Percentiles rank a stretch among this genome's conserved stretches.
phyloP scores from a whole-genome alignment of 768 basidiomycete species.

The Hericium alpestre region DNA sequence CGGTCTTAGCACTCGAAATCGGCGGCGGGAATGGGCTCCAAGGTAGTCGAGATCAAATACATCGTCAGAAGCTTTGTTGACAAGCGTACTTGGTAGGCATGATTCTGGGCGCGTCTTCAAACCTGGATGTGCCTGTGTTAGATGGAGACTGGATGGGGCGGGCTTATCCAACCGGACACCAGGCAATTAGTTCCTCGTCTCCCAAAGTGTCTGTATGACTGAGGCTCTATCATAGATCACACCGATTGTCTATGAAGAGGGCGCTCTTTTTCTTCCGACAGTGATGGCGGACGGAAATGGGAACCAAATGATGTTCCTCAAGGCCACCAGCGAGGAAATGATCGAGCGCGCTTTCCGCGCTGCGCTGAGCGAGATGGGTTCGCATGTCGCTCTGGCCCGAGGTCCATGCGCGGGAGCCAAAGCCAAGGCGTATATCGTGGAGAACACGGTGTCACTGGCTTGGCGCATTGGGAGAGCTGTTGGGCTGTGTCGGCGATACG shows the following conservation, averaged over 20 bases:
- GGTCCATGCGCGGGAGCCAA: constrained; percentile 29
- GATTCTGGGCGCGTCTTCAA: not conserved
- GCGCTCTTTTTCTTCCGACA: constrained; percentile 20
- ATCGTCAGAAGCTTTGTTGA: no score
- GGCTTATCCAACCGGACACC: constrained; percentile 16
- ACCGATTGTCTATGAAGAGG: not conserved
- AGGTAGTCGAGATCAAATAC: not conserved
- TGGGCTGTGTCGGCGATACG: constrained; percentile 37
- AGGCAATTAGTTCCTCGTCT: not conserved
- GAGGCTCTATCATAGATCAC: not conserved
- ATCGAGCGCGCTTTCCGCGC: constrained; percentile 36
- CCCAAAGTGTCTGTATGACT: not conserved
- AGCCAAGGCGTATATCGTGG: constrained; percentile 26
- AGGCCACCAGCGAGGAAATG: constrained; percentile 31
- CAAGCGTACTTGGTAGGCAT: no score
- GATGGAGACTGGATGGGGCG: constrained; percentile 31
- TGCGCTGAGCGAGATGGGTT: constrained; percentile 44
- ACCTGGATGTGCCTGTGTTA: constrained; percentile 16
- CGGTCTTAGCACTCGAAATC: constrained; percentile 29
- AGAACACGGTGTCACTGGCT: constrained; percentile 45
- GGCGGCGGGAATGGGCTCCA: constrained; percentile 19
- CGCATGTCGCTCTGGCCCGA: constrained; percentile 33
- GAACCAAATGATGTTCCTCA: constrained; percentile 31
- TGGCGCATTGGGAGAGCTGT: constrained; percentile 58
- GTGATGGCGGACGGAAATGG: constrained; percentile 29